phyloP scores from a whole-genome alignment of 805 yeast species.

The Monosporozyma servazzii region DNA sequence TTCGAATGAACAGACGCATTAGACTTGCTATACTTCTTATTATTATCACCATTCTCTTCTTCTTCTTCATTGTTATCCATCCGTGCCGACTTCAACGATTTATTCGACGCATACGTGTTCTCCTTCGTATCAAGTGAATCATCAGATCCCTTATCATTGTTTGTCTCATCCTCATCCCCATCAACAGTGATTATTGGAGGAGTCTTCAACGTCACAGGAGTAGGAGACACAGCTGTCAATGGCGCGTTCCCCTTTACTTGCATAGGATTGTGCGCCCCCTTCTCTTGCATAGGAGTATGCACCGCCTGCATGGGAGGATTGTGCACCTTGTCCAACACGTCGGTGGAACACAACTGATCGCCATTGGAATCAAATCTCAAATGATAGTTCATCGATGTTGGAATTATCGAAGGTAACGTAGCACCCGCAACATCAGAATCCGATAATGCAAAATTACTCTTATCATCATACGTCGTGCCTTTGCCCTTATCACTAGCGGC shows the following conservation, averaged over 20 bases:
- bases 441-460: conserved; percentile 4
- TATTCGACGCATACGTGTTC: neutral
- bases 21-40: neutral
- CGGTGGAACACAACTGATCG: neutral
- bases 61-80: neutral
- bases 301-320: too few species aligned
- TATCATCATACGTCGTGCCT: neutral
- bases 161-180: neutral
- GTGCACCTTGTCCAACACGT: too few species aligned
- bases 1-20: neutral
- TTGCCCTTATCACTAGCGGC: too few species aligned
- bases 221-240: neutral
- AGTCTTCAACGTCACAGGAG: neutral
- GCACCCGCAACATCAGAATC: conserved; percentile 25
- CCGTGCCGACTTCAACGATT: neutral
- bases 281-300: too few species aligned
- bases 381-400: conserved; percentile 26
- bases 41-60: too few species aligned
- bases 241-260: too few species aligned
- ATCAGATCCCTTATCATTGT: neutral
- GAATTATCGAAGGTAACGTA: conserved; percentile 26
- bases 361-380: conserved; percentile 8
- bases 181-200: neutral
- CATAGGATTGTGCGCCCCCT: too few species aligned
- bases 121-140: neutral